These are phyloP conservation scores for Pleurotus eryngii DNA, from an alignment of 768 basidiomycete species.

Conservation along the genomic window DNA sequence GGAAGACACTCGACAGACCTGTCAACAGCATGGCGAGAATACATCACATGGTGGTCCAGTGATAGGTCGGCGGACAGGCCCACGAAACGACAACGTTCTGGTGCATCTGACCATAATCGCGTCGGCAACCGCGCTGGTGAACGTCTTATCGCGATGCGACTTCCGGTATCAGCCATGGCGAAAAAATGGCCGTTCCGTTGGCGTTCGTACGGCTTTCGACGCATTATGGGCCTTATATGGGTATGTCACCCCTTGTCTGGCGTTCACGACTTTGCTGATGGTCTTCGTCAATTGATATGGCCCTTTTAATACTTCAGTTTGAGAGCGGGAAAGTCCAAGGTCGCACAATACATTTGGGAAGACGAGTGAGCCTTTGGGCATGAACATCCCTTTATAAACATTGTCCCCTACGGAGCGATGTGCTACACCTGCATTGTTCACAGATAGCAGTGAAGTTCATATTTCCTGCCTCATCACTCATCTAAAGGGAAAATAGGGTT, in stretches of 20 bases:
- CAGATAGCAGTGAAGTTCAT: neutral
- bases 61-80: neutral
- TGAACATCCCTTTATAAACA: conserved; percentile 28
- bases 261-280: conserved; percentile 9
- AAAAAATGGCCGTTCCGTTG: neutral
- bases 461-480: neutral
- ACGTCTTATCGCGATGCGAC: neutral
- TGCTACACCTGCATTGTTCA: conserved; percentile 20
- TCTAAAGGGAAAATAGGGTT: conserved; percentile 14
- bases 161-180: conserved; percentile 1
- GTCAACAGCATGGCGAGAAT: too few relatives aligned
- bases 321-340: neutral
- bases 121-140: neutral
- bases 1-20: too few relatives aligned
- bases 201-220: neutral
- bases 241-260: neutral
- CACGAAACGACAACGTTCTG: neutral
- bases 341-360: conserved; percentile 30
- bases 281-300: conserved; percentile 5
- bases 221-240: neutral
- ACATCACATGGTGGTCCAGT: too few relatives aligned
- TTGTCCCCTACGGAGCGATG: conserved; percentile 30
- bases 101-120: neutral
- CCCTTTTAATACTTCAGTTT: neutral
- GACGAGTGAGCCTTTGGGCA: conserved; percentile 32